phyloP scores from a whole-genome alignment of 495 filamentous ascomycete genomes.

The Talaromyces liani region DNA sequence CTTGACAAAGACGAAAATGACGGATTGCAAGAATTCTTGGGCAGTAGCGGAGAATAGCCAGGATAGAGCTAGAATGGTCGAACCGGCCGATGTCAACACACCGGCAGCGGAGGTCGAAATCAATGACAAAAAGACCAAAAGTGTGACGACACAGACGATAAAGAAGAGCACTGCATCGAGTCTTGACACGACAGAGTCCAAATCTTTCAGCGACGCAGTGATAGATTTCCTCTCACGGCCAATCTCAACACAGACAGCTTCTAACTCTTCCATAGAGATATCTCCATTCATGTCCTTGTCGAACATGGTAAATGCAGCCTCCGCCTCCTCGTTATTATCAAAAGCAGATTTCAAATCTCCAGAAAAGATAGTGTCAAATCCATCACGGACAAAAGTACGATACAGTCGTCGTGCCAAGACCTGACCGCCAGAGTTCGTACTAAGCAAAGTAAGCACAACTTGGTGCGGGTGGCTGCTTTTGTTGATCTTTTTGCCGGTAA shows the following conservation, averaged over 20 bases:
- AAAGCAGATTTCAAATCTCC: constrained; percentile 78
- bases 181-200: constrained; percentile 92
- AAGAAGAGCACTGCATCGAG: constrained; percentile 83
- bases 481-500: constrained; percentile 72
- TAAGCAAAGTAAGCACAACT: constrained; percentile 67
- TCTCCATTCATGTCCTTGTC: constrained; percentile 97
- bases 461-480: constrained; percentile 77
- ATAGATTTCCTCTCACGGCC: constrained; percentile 93
- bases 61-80: constrained; percentile 73
- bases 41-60: constrained; percentile 92
- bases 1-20: constrained; percentile 96
- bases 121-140: constrained; percentile 81
- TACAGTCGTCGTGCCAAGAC: constrained; percentile 89
- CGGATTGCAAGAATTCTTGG: constrained; percentile 85
- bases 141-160: constrained; percentile 67
- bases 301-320: constrained; percentile 87
- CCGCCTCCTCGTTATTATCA: constrained; percentile 77
- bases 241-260: constrained; percentile 90
- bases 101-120: constrained; percentile 83
- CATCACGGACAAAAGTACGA: constrained; percentile 73
- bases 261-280: constrained; percentile 92
- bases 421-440: constrained; percentile 67
- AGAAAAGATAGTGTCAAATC: constrained; percentile 63
- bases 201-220: constrained; percentile 85
- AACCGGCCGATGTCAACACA: constrained; percentile 82